Percentiles rank a stretch among this genome's conserved stretches.
Evolutionary conservation across 2,329 filamentous ascomycete species (phyloP).

Genomic region (Trichoderma endophyticum): DNA sequence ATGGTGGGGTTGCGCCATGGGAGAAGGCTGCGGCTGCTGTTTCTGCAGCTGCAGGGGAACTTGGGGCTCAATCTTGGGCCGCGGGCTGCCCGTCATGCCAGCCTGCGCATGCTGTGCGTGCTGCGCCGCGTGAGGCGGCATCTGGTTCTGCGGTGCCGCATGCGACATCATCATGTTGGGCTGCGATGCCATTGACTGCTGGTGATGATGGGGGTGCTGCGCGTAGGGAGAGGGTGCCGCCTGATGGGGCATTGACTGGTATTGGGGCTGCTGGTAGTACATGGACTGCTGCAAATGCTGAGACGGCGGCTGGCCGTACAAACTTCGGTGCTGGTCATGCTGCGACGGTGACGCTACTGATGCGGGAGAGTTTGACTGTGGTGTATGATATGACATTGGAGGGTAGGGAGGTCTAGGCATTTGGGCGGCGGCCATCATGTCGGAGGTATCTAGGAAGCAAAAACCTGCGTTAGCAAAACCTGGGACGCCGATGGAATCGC

Average conservation of each 20-base stretch:
- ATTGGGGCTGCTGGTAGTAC: constrained; percentile 67
- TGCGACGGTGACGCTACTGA: constrained; percentile 86
- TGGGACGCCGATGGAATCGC: constrained; percentile 5
- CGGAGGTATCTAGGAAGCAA: constrained; percentile 49
- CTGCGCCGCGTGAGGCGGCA: constrained; percentile 58
- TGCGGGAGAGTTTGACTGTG: constrained; percentile 90
- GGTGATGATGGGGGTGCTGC: constrained; percentile 51
- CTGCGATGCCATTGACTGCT: constrained; percentile 61
- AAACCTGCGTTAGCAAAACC: constrained; percentile 19
- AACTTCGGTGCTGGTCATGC: constrained; percentile 83
- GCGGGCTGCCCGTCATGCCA: constrained; percentile 59
- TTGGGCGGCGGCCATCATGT: constrained; percentile 64
- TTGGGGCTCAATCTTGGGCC: constrained; percentile 62
- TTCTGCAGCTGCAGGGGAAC: constrained; percentile 61
- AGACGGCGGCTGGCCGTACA: constrained; percentile 77
- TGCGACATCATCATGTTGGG: constrained; percentile 67
- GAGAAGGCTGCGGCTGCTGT: constrained; percentile 40
- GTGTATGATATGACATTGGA: constrained; percentile 86
- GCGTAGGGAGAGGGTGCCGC: constrained; percentile 57
- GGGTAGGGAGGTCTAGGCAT: constrained; percentile 80
- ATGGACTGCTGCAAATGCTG: constrained; percentile 78
- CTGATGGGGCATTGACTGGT: constrained; percentile 65
- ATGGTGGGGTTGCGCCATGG: constrained; percentile 39
- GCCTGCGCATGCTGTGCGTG: constrained; percentile 50
- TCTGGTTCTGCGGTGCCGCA: constrained; percentile 53